phyloP scores from a whole-genome alignment of 2,329 filamentous ascomycete species.

The Aspergillus transmontanensis region DNA sequence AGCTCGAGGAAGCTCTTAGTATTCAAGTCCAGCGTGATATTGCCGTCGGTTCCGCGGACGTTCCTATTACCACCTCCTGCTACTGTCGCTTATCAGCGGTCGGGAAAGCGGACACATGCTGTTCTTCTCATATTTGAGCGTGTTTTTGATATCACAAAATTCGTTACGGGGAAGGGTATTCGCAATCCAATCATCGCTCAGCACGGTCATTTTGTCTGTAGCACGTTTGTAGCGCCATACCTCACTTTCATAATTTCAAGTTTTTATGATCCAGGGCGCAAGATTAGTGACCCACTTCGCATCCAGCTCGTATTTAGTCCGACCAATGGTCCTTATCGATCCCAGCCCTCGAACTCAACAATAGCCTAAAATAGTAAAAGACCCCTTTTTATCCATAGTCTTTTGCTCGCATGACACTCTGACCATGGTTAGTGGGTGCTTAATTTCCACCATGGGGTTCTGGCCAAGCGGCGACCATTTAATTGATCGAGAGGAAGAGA shows the following conservation, averaged over 20 bases:
- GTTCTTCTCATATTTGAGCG: not conserved
- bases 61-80: constrained; percentile 59
- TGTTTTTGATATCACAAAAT: not conserved
- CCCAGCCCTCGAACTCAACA: not conserved
- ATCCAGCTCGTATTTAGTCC: not conserved
- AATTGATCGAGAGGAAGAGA: not conserved
- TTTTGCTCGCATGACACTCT: too few relatives aligned
- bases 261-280: not conserved
- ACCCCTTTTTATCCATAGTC: not conserved
- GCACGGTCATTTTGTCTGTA: not conserved
- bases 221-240: not conserved
- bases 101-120: not conserved
- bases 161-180: not conserved
- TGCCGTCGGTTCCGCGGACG: constrained; percentile 60
- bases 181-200: not conserved
- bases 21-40: constrained; percentile 53
- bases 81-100: constrained; percentile 46
- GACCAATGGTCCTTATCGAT: not conserved
- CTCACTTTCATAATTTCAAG: not conserved
- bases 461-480: not conserved
- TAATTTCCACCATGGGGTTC: not conserved
- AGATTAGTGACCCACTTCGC: not conserved
- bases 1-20: constrained; percentile 48
- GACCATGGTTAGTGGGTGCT: not conserved
- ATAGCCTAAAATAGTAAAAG: not conserved